These are phyloP conservation scores for Phaeomoniella chlamydospora DNA, from an alignment of 2,329 filamentous ascomycete species.

Conservation along the genomic window DNA sequence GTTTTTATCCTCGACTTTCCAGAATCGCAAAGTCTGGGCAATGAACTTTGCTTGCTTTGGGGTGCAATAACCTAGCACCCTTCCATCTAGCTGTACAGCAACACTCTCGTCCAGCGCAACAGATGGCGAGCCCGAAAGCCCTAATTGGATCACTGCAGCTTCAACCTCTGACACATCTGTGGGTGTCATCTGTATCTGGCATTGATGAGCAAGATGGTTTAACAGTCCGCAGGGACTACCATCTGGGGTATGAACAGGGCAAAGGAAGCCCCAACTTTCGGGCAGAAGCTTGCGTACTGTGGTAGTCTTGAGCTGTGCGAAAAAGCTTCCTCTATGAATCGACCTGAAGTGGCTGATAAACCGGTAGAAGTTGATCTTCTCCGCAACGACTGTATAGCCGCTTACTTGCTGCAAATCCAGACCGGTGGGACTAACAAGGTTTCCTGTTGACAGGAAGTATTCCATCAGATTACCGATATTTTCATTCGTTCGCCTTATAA, in stretches of 20 bases:
- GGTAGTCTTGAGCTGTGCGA: slow-evolving; percentile 92
- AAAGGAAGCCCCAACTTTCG: slow-evolving; percentile 96
- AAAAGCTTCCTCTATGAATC: slow-evolving; percentile 98
- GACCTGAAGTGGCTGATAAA: slow-evolving; percentile 99
- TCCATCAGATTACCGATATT: slow-evolving; percentile 77
- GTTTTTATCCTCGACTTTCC: slow-evolving; percentile 84
- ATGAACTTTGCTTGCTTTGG: slow-evolving; percentile 71
- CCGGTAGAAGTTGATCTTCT: slow-evolving; percentile 97
- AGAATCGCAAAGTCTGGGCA: slow-evolving; percentile 75
- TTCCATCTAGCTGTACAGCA: slow-evolving; percentile 78
- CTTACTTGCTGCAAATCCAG: slow-evolving; percentile 89
- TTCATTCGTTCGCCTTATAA: slow-evolving; percentile 72
- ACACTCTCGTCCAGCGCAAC: slow-evolving; percentile 72
- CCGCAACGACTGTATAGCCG: slow-evolving; percentile 90
- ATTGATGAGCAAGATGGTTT: slow-evolving; percentile 92
- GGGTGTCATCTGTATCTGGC: slow-evolving; percentile 65
- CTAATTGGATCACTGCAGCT: slow-evolving; percentile 61
- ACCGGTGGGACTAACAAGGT: slow-evolving; percentile 78
- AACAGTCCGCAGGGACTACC: slow-evolving; percentile 86
- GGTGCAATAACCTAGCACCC: slow-evolving; percentile 78
- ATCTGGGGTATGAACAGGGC: slow-evolving; percentile 94
- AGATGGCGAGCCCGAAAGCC: slow-evolving; percentile 60
- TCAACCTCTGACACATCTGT: slow-evolving; percentile 65
- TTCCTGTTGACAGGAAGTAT: slow-evolving; percentile 94
- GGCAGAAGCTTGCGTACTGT: slow-evolving; percentile 90